These are phyloP conservation scores for Fusarium humuli DNA, from an alignment of 2,329 filamentous ascomycete species.

Conservation along the genomic window DNA sequence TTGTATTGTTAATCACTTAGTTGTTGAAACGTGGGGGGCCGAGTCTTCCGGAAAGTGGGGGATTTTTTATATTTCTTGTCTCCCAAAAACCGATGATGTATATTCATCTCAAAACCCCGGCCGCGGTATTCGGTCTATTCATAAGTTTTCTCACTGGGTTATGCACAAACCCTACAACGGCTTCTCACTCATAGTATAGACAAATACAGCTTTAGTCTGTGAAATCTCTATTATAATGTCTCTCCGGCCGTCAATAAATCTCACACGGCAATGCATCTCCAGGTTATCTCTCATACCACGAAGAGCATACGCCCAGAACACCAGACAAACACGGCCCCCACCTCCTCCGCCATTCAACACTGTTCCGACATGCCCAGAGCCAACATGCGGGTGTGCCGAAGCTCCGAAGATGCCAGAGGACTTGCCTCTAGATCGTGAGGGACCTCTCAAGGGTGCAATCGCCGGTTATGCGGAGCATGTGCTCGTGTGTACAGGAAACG, in stretches of 20 bases:
- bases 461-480: conserved; percentile 84
- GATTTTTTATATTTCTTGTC: neutral
- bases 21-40: conserved; percentile 35
- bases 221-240: conserved; percentile 24
- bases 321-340: conserved; percentile 31
- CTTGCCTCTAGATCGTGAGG: conserved; percentile 79
- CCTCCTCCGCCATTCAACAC: conserved; percentile 55
- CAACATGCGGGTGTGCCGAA: conserved; percentile 80
- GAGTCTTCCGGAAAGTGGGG: conserved; percentile 43
- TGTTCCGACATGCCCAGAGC: conserved; percentile 73
- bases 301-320: conserved; percentile 32
- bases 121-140: conserved; percentile 28
- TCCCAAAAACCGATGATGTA: conserved; percentile 29
- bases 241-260: conserved; percentile 26
- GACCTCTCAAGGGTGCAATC: conserved; percentile 80
- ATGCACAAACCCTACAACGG: neutral
- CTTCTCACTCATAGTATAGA: neutral
- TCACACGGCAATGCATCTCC: conserved; percentile 25
- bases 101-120: conserved; percentile 26
- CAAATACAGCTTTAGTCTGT: neutral
- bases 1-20: neutral
- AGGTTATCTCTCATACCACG: conserved; percentile 12
- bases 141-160: neutral
- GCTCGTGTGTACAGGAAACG: conserved; percentile 81
- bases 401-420: conserved; percentile 72